A percentile compares a stretch with the other conserved stretches of the same genome.
phyloP scores from a whole-genome alignment of 352 stramenopile genomes.

The Elongisporangium anandrum region DNA sequence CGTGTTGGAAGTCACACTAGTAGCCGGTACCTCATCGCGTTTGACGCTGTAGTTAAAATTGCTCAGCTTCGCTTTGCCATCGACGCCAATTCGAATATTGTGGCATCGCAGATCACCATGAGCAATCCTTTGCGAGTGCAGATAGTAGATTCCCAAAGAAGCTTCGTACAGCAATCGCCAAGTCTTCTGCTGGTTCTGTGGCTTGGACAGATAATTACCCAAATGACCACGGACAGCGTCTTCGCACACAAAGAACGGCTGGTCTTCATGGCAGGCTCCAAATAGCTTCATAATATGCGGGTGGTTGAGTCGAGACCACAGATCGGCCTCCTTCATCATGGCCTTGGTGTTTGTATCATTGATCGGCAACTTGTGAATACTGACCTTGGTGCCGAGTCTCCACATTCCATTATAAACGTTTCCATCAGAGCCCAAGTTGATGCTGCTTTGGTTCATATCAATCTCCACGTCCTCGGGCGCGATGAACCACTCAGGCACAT shows the following conservation, averaged over 20 bases:
- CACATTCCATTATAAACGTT: background rate
- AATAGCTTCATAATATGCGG: constrained; percentile 18
- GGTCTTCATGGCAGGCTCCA: constrained; percentile 13
- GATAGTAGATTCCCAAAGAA: constrained; percentile 30
- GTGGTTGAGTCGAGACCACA: constrained; percentile 16
- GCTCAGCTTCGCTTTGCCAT: constrained; percentile 12
- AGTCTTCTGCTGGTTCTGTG: background rate
- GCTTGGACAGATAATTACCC: too few relatives aligned
- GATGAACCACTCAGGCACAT: constrained; percentile 5
- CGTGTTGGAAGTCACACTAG: too few relatives aligned
- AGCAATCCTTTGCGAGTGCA: constrained; percentile 40
- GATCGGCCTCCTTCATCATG: constrained; percentile 11
- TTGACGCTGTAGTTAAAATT: constrained; percentile 21
- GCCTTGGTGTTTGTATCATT: background rate
- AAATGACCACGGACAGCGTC: background rate
- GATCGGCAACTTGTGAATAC: constrained; percentile 2
- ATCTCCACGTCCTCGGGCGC: constrained; percentile 1
- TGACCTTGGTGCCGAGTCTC: background rate
- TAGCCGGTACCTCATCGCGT: too few relatives aligned
- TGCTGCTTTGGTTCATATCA: background rate
- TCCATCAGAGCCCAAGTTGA: background rate
- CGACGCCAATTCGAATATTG: constrained; percentile 61
- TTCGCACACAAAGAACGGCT: constrained; percentile 14
- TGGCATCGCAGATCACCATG: constrained; percentile 74
- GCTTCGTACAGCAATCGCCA: constrained; percentile 17